These are phyloP conservation scores for Podaxis sp. DNA, from an alignment of 768 basidiomycete genomes.

Conservation along the genomic window DNA sequence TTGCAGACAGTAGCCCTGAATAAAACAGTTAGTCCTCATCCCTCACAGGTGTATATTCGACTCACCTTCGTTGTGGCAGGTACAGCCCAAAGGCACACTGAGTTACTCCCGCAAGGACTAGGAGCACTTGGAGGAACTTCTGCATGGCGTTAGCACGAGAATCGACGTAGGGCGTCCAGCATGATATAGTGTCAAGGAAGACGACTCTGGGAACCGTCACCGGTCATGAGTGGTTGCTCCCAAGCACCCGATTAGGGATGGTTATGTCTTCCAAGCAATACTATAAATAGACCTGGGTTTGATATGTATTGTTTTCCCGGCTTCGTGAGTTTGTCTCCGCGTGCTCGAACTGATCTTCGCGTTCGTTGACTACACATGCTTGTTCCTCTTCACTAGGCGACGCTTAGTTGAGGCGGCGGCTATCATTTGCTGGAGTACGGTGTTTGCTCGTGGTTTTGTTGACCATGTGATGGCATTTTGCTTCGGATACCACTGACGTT, in stretches of 20 bases:
- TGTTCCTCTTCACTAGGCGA: not conserved
- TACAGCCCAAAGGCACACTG: not conserved
- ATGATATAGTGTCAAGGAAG: slow-evolving; percentile 8
- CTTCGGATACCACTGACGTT: not conserved
- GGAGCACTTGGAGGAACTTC: not conserved
- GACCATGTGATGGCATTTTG: not conserved
- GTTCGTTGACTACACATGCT: not conserved
- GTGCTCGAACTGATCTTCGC: not conserved
- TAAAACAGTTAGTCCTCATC: not conserved
- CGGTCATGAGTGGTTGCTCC: not conserved
- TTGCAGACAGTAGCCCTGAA: slow-evolving; percentile 57
- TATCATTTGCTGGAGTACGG: not conserved
- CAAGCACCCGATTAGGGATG: slow-evolving; percentile 6
- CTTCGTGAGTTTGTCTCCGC: not conserved
- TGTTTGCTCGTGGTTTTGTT: not conserved
- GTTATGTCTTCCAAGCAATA: slow-evolving; percentile 4
- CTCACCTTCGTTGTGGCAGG: slow-evolving; percentile 6
- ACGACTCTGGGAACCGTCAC: not conserved
- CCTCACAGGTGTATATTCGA: not conserved
- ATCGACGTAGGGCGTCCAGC: not conserved
- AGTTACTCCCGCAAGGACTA: not conserved
- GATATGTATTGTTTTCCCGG: not conserved
- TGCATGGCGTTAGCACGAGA: not conserved
- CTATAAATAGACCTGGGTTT: not conserved
- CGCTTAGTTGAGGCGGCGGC: not conserved